A percentile compares a stretch with the other conserved stretches of the same genome.
These are phyloP conservation scores for Sisymbrium altissimum DNA, from an alignment of 345 rosid genomes.

Conservation along the genomic window DNA sequence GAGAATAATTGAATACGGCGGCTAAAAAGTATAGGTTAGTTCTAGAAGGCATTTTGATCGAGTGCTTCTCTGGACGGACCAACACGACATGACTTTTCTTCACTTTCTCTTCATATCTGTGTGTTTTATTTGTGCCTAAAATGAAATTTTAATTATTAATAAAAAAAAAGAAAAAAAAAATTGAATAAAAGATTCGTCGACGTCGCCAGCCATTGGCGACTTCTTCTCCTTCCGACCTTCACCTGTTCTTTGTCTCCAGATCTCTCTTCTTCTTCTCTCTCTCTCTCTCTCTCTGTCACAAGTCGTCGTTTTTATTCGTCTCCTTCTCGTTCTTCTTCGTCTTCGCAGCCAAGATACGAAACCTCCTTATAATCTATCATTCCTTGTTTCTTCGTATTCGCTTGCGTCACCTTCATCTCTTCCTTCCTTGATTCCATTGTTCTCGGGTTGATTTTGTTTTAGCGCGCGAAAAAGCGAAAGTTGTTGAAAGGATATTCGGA, in stretches of 20 bases:
- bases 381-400: too few relatives aligned
- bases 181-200: slow-evolving; percentile 26
- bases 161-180: not conserved
- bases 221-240: slow-evolving; percentile 20
- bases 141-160: not conserved
- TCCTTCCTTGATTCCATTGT: not conserved
- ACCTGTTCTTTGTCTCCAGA: slow-evolving; percentile 17
- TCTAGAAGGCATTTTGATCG: not conserved
- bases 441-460: not conserved
- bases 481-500: slow-evolving; percentile 19
- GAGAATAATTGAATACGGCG: not conserved
- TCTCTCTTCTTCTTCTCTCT: slow-evolving; percentile 11
- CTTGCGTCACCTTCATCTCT: slow-evolving; percentile 24
- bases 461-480: slow-evolving; percentile 4
- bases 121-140: not conserved
- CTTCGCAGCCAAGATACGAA: slow-evolving; percentile 6
- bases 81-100: slow-evolving; percentile 34
- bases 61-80: slow-evolving; percentile 36
- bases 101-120: slow-evolving; percentile 15
- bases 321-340: slow-evolving; percentile 1
- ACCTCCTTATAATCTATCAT: too few relatives aligned
- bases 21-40: not conserved
- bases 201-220: slow-evolving; percentile 44
- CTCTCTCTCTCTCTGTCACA: not conserved
- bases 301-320: slow-evolving; percentile 19